These are phyloP conservation scores for Cercospora brassicicola DNA, from an alignment of 2,329 filamentous ascomycete species.

Conservation along the genomic window DNA sequence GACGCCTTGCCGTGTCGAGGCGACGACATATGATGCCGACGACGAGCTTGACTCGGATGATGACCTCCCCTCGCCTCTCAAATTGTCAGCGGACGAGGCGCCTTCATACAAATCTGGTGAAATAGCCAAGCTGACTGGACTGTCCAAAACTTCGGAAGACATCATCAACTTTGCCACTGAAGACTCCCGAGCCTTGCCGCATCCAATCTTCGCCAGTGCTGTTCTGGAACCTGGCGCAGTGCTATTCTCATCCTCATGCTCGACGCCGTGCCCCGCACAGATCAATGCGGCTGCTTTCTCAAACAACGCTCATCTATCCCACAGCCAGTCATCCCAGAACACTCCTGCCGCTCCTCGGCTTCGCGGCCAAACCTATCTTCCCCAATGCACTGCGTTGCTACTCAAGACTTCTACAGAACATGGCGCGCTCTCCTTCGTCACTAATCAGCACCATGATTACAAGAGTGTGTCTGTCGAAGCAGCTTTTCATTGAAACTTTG, in stretches of 20 bases:
- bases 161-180: not conserved
- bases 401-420: not conserved
- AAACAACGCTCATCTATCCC: not conserved
- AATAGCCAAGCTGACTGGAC: not conserved
- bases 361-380: not conserved
- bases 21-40: not conserved
- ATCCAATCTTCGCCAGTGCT: not conserved
- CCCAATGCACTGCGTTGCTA: not conserved
- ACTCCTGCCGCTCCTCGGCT: not conserved
- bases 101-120: not conserved
- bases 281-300: not conserved
- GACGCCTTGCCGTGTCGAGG: not conserved
- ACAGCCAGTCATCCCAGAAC: not conserved
- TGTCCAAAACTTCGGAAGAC: not conserved
- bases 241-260: not conserved
- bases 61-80: not conserved
- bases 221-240: not conserved
- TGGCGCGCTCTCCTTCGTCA: not conserved
- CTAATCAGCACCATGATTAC: not conserved
- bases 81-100: not conserved
- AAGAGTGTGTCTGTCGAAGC: not conserved
- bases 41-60: not conserved
- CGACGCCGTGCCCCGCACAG: not conserved
- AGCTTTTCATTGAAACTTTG: not conserved
- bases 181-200: not conserved